These are phyloP conservation scores for Cutaneotrichosporon cutaneum DNA, from an alignment of 1,284 basidiomycete species.

Conservation along the genomic window DNA sequence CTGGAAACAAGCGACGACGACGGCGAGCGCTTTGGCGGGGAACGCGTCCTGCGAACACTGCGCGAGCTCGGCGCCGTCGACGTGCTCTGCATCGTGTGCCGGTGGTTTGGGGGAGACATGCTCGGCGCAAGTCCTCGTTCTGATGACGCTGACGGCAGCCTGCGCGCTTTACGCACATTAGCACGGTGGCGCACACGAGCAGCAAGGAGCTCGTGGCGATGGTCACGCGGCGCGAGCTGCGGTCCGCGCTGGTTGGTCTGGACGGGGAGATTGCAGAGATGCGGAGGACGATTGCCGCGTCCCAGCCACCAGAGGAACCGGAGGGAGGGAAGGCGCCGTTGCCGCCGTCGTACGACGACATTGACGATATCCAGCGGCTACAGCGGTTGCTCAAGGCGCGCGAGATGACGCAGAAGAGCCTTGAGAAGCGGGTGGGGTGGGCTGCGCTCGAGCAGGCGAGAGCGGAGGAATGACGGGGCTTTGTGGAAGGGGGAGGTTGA, in stretches of 20 bases:
- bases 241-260: slow-evolving; percentile 31
- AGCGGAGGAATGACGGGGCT: background rate
- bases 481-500: too few species aligned
- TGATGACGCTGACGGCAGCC: slow-evolving; percentile 33
- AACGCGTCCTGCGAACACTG: slow-evolving; percentile 40
- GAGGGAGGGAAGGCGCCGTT: background rate
- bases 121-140: background rate
- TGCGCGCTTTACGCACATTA: slow-evolving; percentile 49
- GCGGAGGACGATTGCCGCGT: slow-evolving; percentile 25
- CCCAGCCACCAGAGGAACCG: background rate
- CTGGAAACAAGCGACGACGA: slow-evolving; percentile 48
- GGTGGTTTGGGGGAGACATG: slow-evolving; percentile 28
- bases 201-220: slow-evolving; percentile 33
- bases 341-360: slow-evolving; percentile 31
- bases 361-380: slow-evolving; percentile 38
- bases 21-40: slow-evolving; percentile 49
- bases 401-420: slow-evolving; percentile 37
- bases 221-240: slow-evolving; percentile 38
- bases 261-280: slow-evolving; percentile 43
- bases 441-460: slow-evolving; percentile 3
- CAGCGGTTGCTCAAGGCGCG: slow-evolving; percentile 42
- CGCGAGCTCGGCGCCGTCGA: slow-evolving; percentile 43
- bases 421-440: slow-evolving; percentile 30
- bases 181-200: slow-evolving; percentile 40
- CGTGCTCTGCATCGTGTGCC: slow-evolving; percentile 43